phyloP scores from a whole-genome alignment of 306 rosid species.

The Prunus mira region DNA sequence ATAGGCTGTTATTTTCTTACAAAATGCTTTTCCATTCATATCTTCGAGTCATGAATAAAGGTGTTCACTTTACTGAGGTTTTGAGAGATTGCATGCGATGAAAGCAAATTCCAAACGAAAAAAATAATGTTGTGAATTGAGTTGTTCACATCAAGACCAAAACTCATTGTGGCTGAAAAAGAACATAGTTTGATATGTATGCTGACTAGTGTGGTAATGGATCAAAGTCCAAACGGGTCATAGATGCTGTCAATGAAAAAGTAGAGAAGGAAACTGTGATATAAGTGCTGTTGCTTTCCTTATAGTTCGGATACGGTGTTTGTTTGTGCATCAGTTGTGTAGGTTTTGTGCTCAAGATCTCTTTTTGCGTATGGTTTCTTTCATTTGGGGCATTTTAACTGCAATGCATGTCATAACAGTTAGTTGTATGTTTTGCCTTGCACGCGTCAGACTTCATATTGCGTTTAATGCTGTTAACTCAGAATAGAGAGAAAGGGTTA shows the following conservation, averaged over 20 bases:
- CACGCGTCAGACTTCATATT: not conserved
- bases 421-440: not conserved
- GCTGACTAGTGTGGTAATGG: not conserved
- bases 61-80: conserved; percentile 14
- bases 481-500: not conserved
- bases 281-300: not conserved
- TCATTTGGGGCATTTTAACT: not conserved
- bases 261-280: not conserved
- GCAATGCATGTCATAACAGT: not conserved
- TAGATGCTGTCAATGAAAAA: not conserved
- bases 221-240: not conserved
- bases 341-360: not conserved
- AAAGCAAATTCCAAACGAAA: too few species aligned
- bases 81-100: conserved; percentile 6
- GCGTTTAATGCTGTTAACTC: not conserved
- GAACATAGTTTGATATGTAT: not conserved
- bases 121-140: not conserved
- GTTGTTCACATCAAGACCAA: not conserved
- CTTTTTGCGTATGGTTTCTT: not conserved
- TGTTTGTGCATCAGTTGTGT: not conserved
- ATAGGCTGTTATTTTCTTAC: not conserved
- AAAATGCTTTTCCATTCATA: too few species aligned
- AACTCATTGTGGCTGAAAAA: not conserved
- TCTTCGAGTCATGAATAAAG: not conserved
- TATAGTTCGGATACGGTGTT: not conserved